Conservation (phyloP, 768 basidiomycete species). For the Amanita thiersii region DNA sequence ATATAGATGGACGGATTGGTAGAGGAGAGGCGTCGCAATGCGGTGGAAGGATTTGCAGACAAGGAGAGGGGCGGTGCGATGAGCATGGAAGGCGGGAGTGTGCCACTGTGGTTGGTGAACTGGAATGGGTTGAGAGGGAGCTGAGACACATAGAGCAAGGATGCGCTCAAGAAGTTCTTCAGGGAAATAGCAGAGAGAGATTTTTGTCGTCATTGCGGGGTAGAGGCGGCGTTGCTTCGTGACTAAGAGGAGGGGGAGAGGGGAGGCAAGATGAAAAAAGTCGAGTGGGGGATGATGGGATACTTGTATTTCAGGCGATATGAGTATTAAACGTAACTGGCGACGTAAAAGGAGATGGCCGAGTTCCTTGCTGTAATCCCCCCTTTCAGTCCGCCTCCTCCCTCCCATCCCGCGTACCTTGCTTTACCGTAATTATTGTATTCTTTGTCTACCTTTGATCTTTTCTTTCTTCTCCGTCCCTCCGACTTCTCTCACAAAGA, state of each 20-base stretch:
- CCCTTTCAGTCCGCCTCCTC: not conserved
- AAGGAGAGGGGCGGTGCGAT: slow-evolving; percentile 35
- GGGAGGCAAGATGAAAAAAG: not conserved
- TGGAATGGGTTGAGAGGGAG: slow-evolving; percentile 16
- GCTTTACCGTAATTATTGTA: not conserved
- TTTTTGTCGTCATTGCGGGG: not conserved
- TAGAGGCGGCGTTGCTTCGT: not conserved
- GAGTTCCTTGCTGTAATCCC: not conserved
- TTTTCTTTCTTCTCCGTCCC: too few species aligned
- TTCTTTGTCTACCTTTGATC: too few species aligned
- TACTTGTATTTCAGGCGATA: slow-evolving; percentile 3
- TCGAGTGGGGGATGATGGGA: not conserved
- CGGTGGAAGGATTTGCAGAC: slow-evolving; percentile 45
- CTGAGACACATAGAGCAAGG: slow-evolving; percentile 18
- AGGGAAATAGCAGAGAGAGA: slow-evolving; percentile 18
- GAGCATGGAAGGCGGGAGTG: slow-evolving; percentile 10
- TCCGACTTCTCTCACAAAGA: too few species aligned
- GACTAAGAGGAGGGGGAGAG: not conserved
- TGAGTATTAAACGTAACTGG: slow-evolving; percentile 1
- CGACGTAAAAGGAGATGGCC: slow-evolving; percentile 1
- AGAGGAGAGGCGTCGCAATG: slow-evolving; percentile 50
- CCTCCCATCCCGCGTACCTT: too few species aligned
- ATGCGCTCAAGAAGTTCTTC: slow-evolving; percentile 28
- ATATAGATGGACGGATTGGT: slow-evolving; percentile 40
- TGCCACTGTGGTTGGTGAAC: slow-evolving; percentile 18